Conservation (phyloP, 495 filamentous ascomycete species). For the Annulohypoxylon moriforme region DNA sequence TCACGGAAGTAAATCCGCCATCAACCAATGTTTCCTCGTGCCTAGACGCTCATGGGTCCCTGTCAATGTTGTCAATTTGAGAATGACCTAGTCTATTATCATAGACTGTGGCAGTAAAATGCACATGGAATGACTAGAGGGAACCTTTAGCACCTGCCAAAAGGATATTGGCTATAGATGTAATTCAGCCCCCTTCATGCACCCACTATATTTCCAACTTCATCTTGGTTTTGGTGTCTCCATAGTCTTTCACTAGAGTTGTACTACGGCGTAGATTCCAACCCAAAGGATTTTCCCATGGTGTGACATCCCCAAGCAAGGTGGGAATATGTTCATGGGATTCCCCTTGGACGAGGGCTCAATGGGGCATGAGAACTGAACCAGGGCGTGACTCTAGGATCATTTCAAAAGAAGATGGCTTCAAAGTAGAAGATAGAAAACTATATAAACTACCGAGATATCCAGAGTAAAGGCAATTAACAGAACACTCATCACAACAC, state of each 20-base stretch:
- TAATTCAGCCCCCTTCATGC: not conserved
- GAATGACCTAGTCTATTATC: not conserved
- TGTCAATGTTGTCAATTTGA: not conserved
- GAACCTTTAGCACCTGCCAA: not conserved
- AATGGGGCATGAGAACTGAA: not conserved
- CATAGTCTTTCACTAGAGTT: not conserved
- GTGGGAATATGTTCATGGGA: not conserved
- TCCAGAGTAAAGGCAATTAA: not conserved
- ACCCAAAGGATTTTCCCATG: not conserved
- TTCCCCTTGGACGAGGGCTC: not conserved
- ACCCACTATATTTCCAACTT: not conserved
- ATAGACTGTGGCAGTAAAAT: not conserved
- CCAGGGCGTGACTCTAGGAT: not conserved
- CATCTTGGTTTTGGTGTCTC: not conserved
- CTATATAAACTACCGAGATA: not conserved
- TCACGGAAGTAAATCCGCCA: not conserved
- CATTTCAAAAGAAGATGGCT: not conserved
- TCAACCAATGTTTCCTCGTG: not conserved
- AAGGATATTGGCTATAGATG: not conserved
- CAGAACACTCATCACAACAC: not conserved
- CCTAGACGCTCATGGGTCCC: too few relatives aligned
- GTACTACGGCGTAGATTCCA: not conserved
- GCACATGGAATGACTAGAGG: not conserved
- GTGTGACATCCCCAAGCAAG: not conserved
- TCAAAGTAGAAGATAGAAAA: not conserved